Evolutionary conservation across 1,284 basidiomycete genomes (phyloP).

Genomic region (Phylloporus sp.): DNA sequence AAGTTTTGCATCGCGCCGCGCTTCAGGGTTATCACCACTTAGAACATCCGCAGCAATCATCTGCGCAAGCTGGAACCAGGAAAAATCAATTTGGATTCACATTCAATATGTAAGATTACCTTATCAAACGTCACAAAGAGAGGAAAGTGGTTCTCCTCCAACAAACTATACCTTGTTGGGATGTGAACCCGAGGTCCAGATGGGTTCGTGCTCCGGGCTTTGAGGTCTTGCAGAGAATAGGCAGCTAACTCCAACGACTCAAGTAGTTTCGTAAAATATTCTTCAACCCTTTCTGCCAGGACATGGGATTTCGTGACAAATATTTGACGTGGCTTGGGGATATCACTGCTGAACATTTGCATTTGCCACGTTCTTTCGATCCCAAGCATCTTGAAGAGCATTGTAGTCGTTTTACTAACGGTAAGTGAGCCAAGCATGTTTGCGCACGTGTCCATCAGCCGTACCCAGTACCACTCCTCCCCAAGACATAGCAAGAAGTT

Average conservation of each 20-base stretch:
- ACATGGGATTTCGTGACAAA: conserved; percentile 77
- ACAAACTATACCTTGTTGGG: conserved; percentile 63
- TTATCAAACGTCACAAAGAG: conserved; percentile 73
- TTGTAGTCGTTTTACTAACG: too few species aligned
- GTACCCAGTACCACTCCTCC: too few species aligned
- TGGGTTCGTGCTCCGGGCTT: conserved; percentile 11
- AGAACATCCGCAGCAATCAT: conserved; percentile 36
- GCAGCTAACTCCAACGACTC: conserved; percentile 54
- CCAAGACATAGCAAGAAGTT: too few species aligned
- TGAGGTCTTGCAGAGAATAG: conserved; percentile 50
- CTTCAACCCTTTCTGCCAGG: conserved; percentile 70
- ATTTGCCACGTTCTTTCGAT: too few species aligned
- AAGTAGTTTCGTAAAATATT: conserved; percentile 65
- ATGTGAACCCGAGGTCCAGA: conserved; percentile 46
- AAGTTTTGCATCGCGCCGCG: conserved; percentile 10
- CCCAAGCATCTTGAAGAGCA: too few species aligned
- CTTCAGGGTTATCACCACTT: conserved; percentile 15
- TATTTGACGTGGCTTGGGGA: too few species aligned
- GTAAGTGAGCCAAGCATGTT: too few species aligned
- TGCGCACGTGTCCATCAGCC: too few species aligned
- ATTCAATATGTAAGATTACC: conserved; percentile 44
- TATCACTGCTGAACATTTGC: too few species aligned
- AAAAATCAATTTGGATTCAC: conserved; percentile 5
- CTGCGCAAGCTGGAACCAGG: conserved; percentile 12
- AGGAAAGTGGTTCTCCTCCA: conserved; percentile 72